phyloP scores from a whole-genome alignment of 257 asterid species.

The Rubia yunnanensis region DNA sequence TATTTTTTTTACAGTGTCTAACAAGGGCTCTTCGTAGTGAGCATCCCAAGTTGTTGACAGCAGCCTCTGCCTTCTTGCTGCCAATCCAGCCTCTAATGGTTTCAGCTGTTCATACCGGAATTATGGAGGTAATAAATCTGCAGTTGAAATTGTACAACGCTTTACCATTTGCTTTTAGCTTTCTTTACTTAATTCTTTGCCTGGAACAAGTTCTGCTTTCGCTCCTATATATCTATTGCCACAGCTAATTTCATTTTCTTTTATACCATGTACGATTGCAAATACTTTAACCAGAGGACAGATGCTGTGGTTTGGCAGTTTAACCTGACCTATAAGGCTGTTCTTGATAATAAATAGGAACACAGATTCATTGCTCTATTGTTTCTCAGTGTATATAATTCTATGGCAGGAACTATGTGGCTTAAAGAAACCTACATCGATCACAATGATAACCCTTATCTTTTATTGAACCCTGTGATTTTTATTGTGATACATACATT shows the following conservation, averaged over 20 bases:
- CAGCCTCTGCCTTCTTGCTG: slow-evolving; percentile 66
- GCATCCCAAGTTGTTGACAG: slow-evolving; percentile 84
- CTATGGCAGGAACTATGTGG: background rate
- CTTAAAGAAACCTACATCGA: background rate
- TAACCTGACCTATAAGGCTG: background rate
- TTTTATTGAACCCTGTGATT: background rate
- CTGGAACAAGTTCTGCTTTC: background rate
- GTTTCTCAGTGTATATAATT: background rate
- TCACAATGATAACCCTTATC: background rate
- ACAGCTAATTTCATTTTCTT: background rate
- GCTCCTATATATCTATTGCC: background rate
- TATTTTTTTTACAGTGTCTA: slow-evolving; percentile 48
- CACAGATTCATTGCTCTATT: background rate
- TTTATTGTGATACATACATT: background rate
- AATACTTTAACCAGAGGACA: background rate
- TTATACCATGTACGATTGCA: background rate
- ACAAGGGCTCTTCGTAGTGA: slow-evolving; percentile 78
- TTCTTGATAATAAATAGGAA: background rate
- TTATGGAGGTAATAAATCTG: slow-evolving; percentile 72
- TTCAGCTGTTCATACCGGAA: slow-evolving; percentile 89
- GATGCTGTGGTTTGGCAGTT: background rate
- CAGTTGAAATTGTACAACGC: background rate
- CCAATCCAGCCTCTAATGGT: slow-evolving; percentile 94
- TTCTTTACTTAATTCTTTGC: background rate
- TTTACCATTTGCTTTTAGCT: background rate